Evolutionary conservation across 208 protist genomes (phyloP).

Genomic region (Acanthamoeba lenticulata): DNA sequence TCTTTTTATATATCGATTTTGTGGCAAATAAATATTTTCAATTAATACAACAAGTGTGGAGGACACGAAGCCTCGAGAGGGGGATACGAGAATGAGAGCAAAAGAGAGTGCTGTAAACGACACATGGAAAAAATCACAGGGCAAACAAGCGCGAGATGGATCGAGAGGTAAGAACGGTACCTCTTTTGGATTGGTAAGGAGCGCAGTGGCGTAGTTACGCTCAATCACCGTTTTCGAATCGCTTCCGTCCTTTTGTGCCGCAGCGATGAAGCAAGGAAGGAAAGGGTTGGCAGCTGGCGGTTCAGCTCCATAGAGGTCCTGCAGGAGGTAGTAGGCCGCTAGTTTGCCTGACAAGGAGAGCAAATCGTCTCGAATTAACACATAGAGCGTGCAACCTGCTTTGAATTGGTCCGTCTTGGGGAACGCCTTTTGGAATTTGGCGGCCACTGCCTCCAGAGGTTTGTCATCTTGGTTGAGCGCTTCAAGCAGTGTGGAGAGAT

Average conservation of each 20-base stretch:
- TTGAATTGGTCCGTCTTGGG: constrained; percentile 53
- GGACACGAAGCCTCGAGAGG: no score
- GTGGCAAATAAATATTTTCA: no score
- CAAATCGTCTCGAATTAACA: constrained; percentile 56
- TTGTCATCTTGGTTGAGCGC: constrained; percentile 54
- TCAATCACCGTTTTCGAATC: neutral
- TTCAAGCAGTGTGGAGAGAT: constrained; percentile 58
- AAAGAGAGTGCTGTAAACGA: no score
- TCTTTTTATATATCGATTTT: no score
- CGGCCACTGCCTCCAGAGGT: constrained; percentile 32
- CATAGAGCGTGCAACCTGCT: constrained; percentile 45
- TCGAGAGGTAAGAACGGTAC: neutral
- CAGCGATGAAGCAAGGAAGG: constrained; percentile 47
- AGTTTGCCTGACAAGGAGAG: neutral
- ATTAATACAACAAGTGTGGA: no score
- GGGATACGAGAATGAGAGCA: no score
- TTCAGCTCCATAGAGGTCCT: constrained; percentile 11
- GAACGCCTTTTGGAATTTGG: constrained; percentile 53
- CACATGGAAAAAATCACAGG: no score
- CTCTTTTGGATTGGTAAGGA: constrained; percentile 63
- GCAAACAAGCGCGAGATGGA: no score
- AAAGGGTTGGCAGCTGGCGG: constrained; percentile 22
- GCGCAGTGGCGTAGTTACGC: neutral
- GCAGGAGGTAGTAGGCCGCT: constrained; percentile 57
- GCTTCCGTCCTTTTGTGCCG: constrained; percentile 5